Evolutionary conservation across 2,329 filamentous ascomycete genomes (phyloP).

Genomic region (Aureobasidium sp.): DNA sequence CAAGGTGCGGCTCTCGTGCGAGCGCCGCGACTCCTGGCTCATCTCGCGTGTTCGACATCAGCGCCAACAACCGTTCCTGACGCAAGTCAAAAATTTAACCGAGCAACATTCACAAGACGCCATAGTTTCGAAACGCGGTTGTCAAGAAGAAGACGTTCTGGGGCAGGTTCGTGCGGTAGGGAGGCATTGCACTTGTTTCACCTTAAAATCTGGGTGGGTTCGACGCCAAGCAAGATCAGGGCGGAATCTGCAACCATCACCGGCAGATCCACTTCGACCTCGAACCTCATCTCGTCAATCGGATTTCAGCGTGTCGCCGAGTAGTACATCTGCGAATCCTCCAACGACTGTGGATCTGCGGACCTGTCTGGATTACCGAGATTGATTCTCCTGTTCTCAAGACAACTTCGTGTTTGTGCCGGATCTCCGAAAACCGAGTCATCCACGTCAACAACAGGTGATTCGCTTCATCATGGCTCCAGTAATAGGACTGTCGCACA

Average conservation of each 20-base stretch:
- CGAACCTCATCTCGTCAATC: constrained; percentile 9
- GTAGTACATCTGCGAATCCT: background rate
- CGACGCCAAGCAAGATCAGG: constrained; percentile 2
- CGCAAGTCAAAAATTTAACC: constrained; percentile 4
- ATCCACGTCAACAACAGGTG: background rate
- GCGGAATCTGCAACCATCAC: background rate
- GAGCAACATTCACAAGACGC: constrained; percentile 2
- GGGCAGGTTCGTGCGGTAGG: constrained; percentile 5
- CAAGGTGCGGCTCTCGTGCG: constrained; percentile 10
- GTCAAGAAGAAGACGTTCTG: background rate
- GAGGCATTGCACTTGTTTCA: background rate
- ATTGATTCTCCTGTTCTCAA: background rate
- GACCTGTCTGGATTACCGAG: background rate
- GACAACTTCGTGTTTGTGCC: background rate
- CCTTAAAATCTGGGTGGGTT: constrained; percentile 1
- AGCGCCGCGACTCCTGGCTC: constrained; percentile 2
- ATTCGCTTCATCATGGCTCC: constrained; percentile 20
- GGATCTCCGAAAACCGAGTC: background rate
- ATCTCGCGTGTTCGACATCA: background rate
- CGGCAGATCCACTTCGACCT: constrained; percentile 9
- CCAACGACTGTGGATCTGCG: constrained; percentile 9
- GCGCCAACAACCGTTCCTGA: background rate
- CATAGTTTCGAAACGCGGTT: constrained; percentile 9
- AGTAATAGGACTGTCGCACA: constrained; percentile 33
- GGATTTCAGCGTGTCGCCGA: background rate